Evolutionary conservation across 2,329 filamentous ascomycete genomes (phyloP), one percentile per base, ranked within the genome.

Genomic region (Aspergillus pseudoglaucus): DNA sequence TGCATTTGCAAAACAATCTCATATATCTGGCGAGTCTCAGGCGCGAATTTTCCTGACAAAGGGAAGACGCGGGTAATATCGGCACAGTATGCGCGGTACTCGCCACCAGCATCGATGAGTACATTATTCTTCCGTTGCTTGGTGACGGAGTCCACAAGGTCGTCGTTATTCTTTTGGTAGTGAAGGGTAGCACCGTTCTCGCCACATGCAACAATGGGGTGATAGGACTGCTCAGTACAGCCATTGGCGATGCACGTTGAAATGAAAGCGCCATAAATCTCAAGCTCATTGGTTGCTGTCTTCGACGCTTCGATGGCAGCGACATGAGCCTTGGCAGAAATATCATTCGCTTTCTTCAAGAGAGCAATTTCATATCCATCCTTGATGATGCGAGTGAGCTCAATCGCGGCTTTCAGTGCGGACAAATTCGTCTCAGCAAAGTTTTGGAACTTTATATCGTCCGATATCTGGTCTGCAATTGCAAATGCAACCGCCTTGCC

Each of bases 1-100:
- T 95, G 90, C 89, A 96, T 95, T 50, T 78, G 74, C 56, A 86
- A 75, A 3, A 95, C 90, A 22, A 93, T 75, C 41, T 80, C 76
- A 64, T 96, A 90, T 45, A 96, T 84, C 8, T 81, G 78, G 42
- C 79, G 77, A 1, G 84, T 84, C 63, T 91, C 85, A 12, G 75
- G 66, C 0, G 81, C 80, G 57, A 89, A 95, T 0, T 71, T 72
- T 5, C 87, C 87, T 12, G 77, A 79, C 18, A 96, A 71, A 4
- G 91, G 91, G 55, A 96, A 82, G 0, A 90, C 93, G 33, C 91
- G 82, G 0, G 93, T 97, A 23, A 97, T 83, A 66, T 97, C 91
- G 48, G 86, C 87, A 25, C 89, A 89, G 65, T 98, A 97, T 57
- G 86, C 84, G 43, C 83, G 72, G 69, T 83, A 95, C 68, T 97